Percentiles rank a stretch among this genome's conserved stretches.
Conservation (phyloP, 352 stramenopile species). For the Phytophthora kernoviae region DNA sequence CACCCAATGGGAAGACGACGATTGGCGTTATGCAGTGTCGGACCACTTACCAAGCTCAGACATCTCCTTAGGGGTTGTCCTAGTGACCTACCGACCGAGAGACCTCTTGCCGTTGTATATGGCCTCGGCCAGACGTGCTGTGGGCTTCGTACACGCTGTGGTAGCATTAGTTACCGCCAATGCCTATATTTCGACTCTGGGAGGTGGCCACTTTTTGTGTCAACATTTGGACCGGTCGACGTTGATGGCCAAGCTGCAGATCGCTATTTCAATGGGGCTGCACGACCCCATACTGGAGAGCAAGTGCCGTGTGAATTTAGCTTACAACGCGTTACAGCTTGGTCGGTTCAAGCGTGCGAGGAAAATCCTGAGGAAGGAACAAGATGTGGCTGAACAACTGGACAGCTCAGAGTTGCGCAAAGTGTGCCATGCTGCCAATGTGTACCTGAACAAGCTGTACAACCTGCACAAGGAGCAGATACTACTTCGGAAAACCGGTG, state of each 20-base stretch:
- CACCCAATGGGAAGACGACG: slow-evolving; percentile 24
- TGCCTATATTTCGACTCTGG: slow-evolving; percentile 85
- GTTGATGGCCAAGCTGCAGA: slow-evolving; percentile 78
- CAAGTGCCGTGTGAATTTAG: slow-evolving; percentile 84
- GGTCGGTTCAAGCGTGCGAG: slow-evolving; percentile 65
- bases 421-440: slow-evolving; percentile 60
- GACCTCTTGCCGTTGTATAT: slow-evolving; percentile 60
- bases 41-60: background rate
- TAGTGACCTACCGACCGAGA: slow-evolving; percentile 57
- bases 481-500: slow-evolving; percentile 23
- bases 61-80: slow-evolving; percentile 14
- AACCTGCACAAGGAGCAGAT: slow-evolving; percentile 61
- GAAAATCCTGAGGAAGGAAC: slow-evolving; percentile 56
- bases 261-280: slow-evolving; percentile 73
- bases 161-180: slow-evolving; percentile 82
- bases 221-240: slow-evolving; percentile 73
- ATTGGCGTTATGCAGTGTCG: slow-evolving; percentile 22
- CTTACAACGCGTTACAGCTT: slow-evolving; percentile 78
- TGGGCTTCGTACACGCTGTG: slow-evolving; percentile 69
- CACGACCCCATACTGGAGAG: slow-evolving; percentile 77
- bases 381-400: slow-evolving; percentile 48
- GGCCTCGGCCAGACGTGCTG: slow-evolving; percentile 63
- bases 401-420: slow-evolving; percentile 60
- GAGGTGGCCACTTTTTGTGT: slow-evolving; percentile 81
- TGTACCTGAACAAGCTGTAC: slow-evolving; percentile 76